Base-by-base conservation (phyloP, 768 basidiomycete genomes). In the Podaxis carcinomalis region DNA sequence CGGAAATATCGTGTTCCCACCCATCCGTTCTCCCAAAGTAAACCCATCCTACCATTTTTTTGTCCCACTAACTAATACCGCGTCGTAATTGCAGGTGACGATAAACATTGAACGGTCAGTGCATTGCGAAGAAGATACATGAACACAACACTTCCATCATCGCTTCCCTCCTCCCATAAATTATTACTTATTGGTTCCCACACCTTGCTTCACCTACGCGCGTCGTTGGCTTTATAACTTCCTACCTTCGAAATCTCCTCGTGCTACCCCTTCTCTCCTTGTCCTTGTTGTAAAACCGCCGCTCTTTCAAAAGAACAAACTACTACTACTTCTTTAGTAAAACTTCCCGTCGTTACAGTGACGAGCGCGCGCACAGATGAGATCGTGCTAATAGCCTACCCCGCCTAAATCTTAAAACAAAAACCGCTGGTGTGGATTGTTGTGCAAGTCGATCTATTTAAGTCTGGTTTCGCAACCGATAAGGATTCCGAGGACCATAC, bases 41-140 rank as follows among this genome's bases (percentile, higher is more conserved):
- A 28, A 16, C 16, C 14, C 6, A 23, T 49, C 19, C 9, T 9
- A 49, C 6, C 13, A 1, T 49, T 7, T 49, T 7, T 5, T 49
- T 10, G 10, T 6, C 47, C 11, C 14, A 14, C 23, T 2, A 44
- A 44, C 14, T 44, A 2, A 23, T 3, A 19, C 14, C 3, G 10
- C 11, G 2, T 11, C 13, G 11, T 13, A 25, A 23, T 13, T 11
- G 11, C 14, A 59, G 57, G 49, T 59, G 13, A 51, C 57, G 9
- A 59, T 59, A 23, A 59, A 51, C 39, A 59, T 59, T 13, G 57
- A 59, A 40, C 57, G 57, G 13, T 58, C 57, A 21, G 49, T 58
- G 16, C 57, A 59, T 32, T 59, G 57, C 27, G 57, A 51, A 51
- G 57, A 51, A 51, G 57, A 51, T 14, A 1, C n/a, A 7, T 44